Evolutionary conservation across 2,329 filamentous ascomycete genomes (phyloP).

Genomic region (Daldinia sp.): DNA sequence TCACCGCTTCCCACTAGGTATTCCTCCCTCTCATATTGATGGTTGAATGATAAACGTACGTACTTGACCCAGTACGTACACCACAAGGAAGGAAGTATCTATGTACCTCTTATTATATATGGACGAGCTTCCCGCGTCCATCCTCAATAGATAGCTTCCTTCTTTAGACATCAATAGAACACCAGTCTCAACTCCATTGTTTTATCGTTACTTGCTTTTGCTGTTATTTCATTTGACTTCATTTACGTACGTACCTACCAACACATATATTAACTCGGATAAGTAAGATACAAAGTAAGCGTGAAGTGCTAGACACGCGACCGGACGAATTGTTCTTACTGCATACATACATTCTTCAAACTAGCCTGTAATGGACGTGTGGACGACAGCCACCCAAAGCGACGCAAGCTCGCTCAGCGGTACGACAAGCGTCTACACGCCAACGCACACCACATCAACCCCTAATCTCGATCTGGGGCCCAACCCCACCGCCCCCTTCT

Average conservation of each 20-base stretch:
- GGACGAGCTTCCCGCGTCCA: too few relatives aligned
- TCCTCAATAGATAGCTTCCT: too few relatives aligned
- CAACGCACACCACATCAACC: background rate
- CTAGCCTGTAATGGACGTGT: background rate
- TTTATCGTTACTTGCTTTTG: too few relatives aligned
- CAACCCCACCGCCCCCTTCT: background rate
- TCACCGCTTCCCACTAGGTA: background rate
- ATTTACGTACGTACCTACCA: background rate
- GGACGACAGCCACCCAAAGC: background rate
- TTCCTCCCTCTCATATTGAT: too few relatives aligned
- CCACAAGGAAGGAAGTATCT: too few relatives aligned
- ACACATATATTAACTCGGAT: background rate
- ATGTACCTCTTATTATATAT: too few relatives aligned
- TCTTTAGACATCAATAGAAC: too few relatives aligned
- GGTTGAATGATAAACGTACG: too few relatives aligned
- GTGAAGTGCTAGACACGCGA: background rate
- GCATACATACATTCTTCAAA: background rate
- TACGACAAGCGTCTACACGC: constrained; percentile 6
- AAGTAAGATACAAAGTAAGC: background rate
- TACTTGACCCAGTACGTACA: too few relatives aligned
- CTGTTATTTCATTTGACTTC: too few relatives aligned
- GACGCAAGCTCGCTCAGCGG: background rate
- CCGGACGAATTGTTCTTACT: background rate
- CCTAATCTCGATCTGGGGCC: background rate
- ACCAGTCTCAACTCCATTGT: too few relatives aligned